A percentile compares a stretch with the other conserved stretches of the same genome.
These are phyloP conservation scores for Heliophila coronopifolia DNA, from an alignment of 441 rosid genomes.

Conservation along the genomic window DNA sequence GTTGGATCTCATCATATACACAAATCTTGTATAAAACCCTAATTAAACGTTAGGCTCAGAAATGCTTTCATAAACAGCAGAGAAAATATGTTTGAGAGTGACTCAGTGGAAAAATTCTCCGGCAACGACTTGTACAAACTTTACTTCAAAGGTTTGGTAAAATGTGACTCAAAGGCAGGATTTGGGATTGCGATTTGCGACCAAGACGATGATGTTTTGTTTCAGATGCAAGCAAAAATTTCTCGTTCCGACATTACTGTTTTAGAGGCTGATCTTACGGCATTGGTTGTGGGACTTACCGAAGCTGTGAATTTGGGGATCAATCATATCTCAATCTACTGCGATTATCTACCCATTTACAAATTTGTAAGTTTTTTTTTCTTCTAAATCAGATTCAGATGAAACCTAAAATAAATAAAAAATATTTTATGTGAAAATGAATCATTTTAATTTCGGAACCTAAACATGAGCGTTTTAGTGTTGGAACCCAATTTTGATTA, in stretches of 20 bases:
- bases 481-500: too few relatives aligned
- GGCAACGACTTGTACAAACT: constrained; percentile 28
- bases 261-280: constrained; percentile 37
- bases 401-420: too few relatives aligned
- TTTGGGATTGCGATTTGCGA: constrained; percentile 57
- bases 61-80: too few relatives aligned
- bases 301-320: constrained; percentile 43
- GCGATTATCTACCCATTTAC: constrained; percentile 37
- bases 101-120: too few relatives aligned
- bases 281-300: constrained; percentile 51
- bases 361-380: constrained; percentile 43
- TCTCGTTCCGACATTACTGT: constrained; percentile 29
- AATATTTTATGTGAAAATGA: too few relatives aligned
- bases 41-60: too few relatives aligned
- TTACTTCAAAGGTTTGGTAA: constrained; percentile 54
- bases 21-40: too few relatives aligned
- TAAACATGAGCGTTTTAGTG: too few relatives aligned
- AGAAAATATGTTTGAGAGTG: too few relatives aligned
- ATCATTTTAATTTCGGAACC: too few relatives aligned
- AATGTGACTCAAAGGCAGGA: constrained; percentile 33
- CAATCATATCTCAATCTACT: constrained; percentile 32
- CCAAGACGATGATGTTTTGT: constrained; percentile 32
- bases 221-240: constrained; percentile 42
- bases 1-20: too few relatives aligned
- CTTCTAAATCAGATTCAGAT: too few relatives aligned